phyloP scores from a whole-genome alignment of 805 yeast species.

The Starmerella kuoi region DNA sequence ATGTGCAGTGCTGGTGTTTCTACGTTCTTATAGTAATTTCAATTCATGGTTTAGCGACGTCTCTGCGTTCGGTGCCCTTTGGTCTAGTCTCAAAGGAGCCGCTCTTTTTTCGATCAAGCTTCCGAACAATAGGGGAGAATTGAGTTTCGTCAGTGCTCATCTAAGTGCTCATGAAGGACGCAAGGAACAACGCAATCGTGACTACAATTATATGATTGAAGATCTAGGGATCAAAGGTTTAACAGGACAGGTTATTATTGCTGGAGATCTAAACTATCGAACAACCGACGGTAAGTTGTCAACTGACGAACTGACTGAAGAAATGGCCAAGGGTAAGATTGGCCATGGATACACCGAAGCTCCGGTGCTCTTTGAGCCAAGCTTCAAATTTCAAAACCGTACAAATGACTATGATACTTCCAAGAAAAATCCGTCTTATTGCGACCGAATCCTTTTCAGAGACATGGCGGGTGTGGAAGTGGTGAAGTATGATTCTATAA shows the following conservation, averaged over 20 bases:
- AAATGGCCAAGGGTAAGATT: slow-evolving; percentile 34
- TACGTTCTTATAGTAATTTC: slow-evolving; percentile 32
- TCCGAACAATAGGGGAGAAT: slow-evolving; percentile 28
- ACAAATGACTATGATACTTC: slow-evolving; percentile 37
- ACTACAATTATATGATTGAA: slow-evolving; percentile 39
- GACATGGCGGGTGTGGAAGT: neutral
- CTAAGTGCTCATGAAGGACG: slow-evolving; percentile 70
- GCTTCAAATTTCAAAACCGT: slow-evolving; percentile 54
- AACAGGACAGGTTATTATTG: slow-evolving; percentile 47
- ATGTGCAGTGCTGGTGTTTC: slow-evolving; percentile 24
- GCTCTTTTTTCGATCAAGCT: slow-evolving; percentile 41
- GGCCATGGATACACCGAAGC: slow-evolving; percentile 59
- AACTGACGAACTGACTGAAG: slow-evolving; percentile 41
- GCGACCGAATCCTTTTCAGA: slow-evolving; percentile 62
- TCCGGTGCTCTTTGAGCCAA: slow-evolving; percentile 56
- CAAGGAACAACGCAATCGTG: slow-evolving; percentile 40
- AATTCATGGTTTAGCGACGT: slow-evolving; percentile 10
- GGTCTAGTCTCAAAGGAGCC: slow-evolving; percentile 65
- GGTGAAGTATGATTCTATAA: neutral
- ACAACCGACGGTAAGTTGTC: slow-evolving; percentile 31
- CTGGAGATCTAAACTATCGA: slow-evolving; percentile 84
- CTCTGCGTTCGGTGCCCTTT: slow-evolving; percentile 38
- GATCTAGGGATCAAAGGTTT: slow-evolving; percentile 50
- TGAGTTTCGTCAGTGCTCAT: slow-evolving; percentile 62
- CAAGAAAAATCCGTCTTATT: slow-evolving; percentile 75